These are phyloP conservation scores for Yamadazyma sp. DNA, from an alignment of 1,139 yeast species.

Conservation along the genomic window DNA sequence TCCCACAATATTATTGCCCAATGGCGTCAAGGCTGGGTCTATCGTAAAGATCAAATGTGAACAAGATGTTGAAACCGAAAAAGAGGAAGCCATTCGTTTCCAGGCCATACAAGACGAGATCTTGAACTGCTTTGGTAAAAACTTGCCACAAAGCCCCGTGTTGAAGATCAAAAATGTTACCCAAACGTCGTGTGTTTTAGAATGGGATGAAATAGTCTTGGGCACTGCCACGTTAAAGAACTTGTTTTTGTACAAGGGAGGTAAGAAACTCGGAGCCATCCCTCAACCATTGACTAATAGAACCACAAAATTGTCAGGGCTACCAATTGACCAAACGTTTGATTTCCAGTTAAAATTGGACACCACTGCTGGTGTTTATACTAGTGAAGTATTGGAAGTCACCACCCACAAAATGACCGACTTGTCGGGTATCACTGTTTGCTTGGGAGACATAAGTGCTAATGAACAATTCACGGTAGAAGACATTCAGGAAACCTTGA, in stretches of 20 bases:
- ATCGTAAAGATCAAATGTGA: constrained; percentile 84
- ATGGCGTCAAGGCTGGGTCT: constrained; percentile 92
- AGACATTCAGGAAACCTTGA: constrained; percentile 65
- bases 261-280: constrained; percentile 75
- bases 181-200: constrained; percentile 91
- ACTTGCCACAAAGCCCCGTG: constrained; percentile 72
- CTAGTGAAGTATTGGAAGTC: constrained; percentile 66
- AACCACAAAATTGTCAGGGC: constrained; percentile 86
- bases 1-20: constrained; percentile 89
- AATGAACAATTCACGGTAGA: constrained; percentile 55
- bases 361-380: constrained; percentile 85
- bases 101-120: constrained; percentile 72
- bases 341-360: constrained; percentile 76
- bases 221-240: constrained; percentile 84
- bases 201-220: constrained; percentile 84
- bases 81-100: constrained; percentile 58
- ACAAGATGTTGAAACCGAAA: constrained; percentile 71
- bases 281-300: constrained; percentile 81
- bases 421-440: constrained; percentile 86
- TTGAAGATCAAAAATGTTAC: constrained; percentile 76
- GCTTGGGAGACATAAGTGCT: constrained; percentile 77
- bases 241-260: constrained; percentile 76
- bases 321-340: constrained; percentile 83
- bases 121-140: constrained; percentile 66
- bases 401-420: constrained; percentile 97